These are phyloP conservation scores for Kokia cookei DNA, from an alignment of 441 rosid genomes.

Conservation along the genomic window DNA sequence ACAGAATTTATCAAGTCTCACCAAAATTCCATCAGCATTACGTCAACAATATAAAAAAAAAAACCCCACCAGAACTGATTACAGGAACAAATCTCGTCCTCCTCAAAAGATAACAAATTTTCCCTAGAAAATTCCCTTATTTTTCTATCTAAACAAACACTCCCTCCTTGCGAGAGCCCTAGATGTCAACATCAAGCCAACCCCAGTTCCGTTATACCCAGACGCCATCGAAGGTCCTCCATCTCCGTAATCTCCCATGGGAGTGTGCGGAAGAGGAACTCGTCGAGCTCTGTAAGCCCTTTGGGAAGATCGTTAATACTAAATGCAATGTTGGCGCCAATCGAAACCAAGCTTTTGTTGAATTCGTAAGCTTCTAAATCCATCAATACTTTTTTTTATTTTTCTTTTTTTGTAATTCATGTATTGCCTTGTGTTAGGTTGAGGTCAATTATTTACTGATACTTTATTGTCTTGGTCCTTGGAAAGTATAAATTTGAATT, in stretches of 20 bases:
- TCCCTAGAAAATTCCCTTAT: slow-evolving; percentile 1
- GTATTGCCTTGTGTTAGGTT: neutral
- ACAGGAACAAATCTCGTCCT: neutral
- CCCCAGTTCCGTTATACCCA: slow-evolving; percentile 94
- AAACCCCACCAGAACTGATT: neutral
- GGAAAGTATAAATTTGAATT: neutral
- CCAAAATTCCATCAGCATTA: neutral
- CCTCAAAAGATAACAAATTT: neutral
- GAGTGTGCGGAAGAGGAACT: slow-evolving; percentile 93
- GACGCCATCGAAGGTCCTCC: slow-evolving; percentile 93
- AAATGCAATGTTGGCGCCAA: slow-evolving; percentile 95
- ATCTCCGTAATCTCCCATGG: slow-evolving; percentile 94
- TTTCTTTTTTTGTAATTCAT: neutral
- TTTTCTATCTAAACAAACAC: slow-evolving; percentile 20
- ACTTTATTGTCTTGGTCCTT: neutral
- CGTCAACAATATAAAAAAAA: neutral
- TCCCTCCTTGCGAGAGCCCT: slow-evolving; percentile 16
- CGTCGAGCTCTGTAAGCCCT: slow-evolving; percentile 83
- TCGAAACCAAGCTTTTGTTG: slow-evolving; percentile 93
- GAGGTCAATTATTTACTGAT: neutral
- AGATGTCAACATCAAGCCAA: slow-evolving; percentile 73
- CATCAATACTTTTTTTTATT: neutral
- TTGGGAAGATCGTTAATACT: slow-evolving; percentile 92
- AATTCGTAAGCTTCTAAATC: slow-evolving; percentile 46
- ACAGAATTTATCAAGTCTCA: neutral